A percentile compares a stretch with the other conserved stretches of the same genome.
Evolutionary conservation across 1,284 basidiomycete genomes (phyloP).

Genomic region (Ustilago lituana): DNA sequence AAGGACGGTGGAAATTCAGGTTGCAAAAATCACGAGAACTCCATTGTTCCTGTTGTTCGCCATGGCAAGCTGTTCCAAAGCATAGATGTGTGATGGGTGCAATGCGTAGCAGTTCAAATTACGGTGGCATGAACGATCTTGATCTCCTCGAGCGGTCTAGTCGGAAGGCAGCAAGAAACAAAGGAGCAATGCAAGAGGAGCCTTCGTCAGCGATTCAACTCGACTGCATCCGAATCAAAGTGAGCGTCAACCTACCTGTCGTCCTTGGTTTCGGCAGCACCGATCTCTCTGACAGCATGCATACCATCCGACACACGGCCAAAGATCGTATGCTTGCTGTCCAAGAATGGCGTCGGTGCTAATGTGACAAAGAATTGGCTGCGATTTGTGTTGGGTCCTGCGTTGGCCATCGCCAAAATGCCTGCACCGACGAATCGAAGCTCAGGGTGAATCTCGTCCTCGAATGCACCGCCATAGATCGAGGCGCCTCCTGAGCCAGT

Average conservation of each 20-base stretch:
- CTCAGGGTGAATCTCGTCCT: slow-evolving; percentile 87
- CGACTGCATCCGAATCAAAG: too few relatives aligned
- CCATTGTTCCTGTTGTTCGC: too few relatives aligned
- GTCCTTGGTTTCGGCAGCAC: slow-evolving; percentile 41
- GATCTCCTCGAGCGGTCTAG: slow-evolving; percentile 41
- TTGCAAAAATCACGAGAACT: slow-evolving; percentile 6
- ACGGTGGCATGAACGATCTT: slow-evolving; percentile 39
- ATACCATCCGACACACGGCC: slow-evolving; percentile 71
- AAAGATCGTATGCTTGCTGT: slow-evolving; percentile 73
- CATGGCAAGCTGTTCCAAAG: too few relatives aligned
- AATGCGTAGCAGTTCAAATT: slow-evolving; percentile 1
- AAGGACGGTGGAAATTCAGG: slow-evolving; percentile 6
- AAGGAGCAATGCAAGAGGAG: background rate
- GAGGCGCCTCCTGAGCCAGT: slow-evolving; percentile 92
- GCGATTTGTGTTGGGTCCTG: slow-evolving; percentile 90
- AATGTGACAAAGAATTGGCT: slow-evolving; percentile 99
- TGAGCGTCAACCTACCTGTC: slow-evolving; percentile 33
- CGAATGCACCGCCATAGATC: slow-evolving; percentile 74
- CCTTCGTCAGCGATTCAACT: background rate
- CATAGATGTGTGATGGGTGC: too few relatives aligned
- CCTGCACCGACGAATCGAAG: slow-evolving; percentile 93
- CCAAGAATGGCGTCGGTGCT: slow-evolving; percentile 90
- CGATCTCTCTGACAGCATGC: slow-evolving; percentile 69
- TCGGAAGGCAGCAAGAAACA: background rate
- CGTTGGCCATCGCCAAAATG: slow-evolving; percentile 96